Conservation (phyloP, 257 asterid genomes). For the Nicotiana obtusifolia region DNA sequence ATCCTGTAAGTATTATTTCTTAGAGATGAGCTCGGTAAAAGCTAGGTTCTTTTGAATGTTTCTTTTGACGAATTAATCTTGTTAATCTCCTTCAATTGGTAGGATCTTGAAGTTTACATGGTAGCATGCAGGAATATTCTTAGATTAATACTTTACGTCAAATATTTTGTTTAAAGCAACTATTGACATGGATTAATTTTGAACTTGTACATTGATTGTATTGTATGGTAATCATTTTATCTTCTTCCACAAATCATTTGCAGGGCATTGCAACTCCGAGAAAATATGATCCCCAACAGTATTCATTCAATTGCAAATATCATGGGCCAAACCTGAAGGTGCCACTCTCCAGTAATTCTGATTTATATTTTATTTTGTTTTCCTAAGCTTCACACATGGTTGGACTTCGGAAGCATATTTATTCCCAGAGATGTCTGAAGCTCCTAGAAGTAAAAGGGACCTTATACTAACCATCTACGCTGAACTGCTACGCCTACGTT, state of each 20-base stretch:
- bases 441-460: neutral
- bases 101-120: neutral
- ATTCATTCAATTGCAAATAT: conserved; percentile 18
- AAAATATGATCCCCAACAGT: conserved; percentile 25
- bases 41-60: neutral
- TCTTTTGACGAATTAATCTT: neutral
- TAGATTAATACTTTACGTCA: neutral
- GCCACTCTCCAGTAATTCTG: conserved; percentile 12
- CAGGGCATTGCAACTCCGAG: conserved; percentile 36
- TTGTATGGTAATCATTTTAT: neutral
- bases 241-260: conserved; percentile 7
- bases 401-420: neutral
- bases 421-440: neutral
- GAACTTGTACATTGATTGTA: neutral
- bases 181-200: neutral
- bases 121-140: neutral
- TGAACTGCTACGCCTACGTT: neutral
- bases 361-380: neutral
- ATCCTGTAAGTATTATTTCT: conserved; percentile 33
- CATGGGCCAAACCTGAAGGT: conserved; percentile 40
- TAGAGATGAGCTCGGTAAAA: neutral
- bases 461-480: neutral
- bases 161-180: neutral
- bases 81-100: neutral
- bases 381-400: neutral